A percentile compares a stretch with the other conserved stretches of the same genome.
These are phyloP conservation scores for Monosporascus sp. DNA, from an alignment of 2,329 filamentous ascomycete species.

Conservation along the genomic window DNA sequence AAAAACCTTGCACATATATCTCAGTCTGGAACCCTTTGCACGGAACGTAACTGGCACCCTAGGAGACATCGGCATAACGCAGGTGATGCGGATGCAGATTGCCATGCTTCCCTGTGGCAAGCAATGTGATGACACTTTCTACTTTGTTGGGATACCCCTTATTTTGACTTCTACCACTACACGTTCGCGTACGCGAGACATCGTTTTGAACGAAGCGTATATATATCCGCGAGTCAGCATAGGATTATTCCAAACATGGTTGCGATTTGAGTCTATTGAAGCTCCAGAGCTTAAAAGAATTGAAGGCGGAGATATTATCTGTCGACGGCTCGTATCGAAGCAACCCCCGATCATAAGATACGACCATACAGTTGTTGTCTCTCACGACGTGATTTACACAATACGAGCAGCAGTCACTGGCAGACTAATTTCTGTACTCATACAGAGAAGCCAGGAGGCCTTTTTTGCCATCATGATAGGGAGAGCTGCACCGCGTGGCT, in stretches of 20 bases:
- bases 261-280: background rate
- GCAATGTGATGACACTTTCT: background rate
- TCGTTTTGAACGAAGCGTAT: background rate
- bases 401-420: background rate
- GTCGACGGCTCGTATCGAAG: background rate
- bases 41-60: background rate
- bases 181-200: background rate
- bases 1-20: background rate
- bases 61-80: background rate
- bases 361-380: background rate
- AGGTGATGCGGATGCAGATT: no score
- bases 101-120: no score
- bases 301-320: background rate
- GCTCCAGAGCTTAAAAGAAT: background rate
- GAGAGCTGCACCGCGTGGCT: no score
- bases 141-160: background rate
- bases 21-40: background rate
- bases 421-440: no score
- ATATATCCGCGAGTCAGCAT: background rate
- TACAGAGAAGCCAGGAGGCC: no score
- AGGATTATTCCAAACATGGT: background rate
- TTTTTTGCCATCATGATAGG: no score
- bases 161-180: accelerated
- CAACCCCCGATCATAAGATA: accelerated
- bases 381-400: background rate